Base-by-base conservation (phyloP, 768 basidiomycete species). In the Rhizopogon vulgaris region DNA sequence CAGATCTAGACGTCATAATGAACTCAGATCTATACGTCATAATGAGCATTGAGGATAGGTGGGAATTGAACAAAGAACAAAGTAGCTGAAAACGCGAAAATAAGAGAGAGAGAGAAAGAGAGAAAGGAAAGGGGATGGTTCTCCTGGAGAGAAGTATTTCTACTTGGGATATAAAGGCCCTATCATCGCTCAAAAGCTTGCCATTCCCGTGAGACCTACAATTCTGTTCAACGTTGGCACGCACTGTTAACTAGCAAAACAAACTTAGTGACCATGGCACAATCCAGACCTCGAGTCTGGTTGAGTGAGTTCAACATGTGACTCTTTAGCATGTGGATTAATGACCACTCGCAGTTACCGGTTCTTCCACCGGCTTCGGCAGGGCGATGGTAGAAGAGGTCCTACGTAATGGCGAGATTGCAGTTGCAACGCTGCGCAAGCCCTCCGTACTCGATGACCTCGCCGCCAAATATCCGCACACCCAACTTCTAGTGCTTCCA, bases 391-490 rank as follows among this genome's bases (percentile, higher is more conserved):
- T 63, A 1, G 67, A 73, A 52, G 49, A 36, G 15, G 62, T 63
- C 38, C 64, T 77, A 38, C 50, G 42, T 10, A 56, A 58, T 5
- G 74, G 74, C 18, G 71, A 73, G 45, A 68, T 59, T 12, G 73
- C 58, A 37, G 66, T 75, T 41, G 75, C 77, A 5, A 75, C 76
- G 17, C 62, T 73, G 38, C 70, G 76, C 41, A 70, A 61, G 34
- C 73, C 75, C 2, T 66, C 58, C 17, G 57, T 42, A 18, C 58
- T 73, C 38, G 46, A 52, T 18, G 60, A 63, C 28, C 68, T 22
- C 22, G 3, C 49, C 2, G 47, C 48, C 27, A 12, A 55, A 5
- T 63, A 58, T 15, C 41, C 58, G 25, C 22, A 47, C 6, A 57
- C 62, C 3, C 58, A 59, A 7, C 59, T 71, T 14, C 52, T 69